A percentile compares a stretch with the other conserved stretches of the same genome.
Conservation (phyloP, 1,284 basidiomycete genomes). For the Cryptococcus sp. region DNA sequence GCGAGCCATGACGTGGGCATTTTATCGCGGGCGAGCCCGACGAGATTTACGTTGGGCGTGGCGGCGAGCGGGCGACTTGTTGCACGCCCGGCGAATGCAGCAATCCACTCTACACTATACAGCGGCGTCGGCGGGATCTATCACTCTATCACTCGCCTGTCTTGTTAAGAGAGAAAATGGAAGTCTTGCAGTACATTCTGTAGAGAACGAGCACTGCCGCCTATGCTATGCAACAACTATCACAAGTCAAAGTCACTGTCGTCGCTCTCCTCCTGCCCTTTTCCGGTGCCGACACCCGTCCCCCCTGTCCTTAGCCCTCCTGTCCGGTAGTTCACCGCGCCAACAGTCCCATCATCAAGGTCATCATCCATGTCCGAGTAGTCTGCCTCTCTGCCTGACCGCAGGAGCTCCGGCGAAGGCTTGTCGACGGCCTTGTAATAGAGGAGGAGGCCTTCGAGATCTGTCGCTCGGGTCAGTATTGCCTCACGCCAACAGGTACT, state of each 20-base stretch:
- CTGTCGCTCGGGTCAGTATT: conserved; percentile 16
- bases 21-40: too few relatives aligned
- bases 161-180: background rate
- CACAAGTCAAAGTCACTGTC: conserved; percentile 48
- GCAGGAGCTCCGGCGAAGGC: conserved; percentile 32
- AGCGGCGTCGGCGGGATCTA: too few relatives aligned
- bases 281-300: conserved; percentile 20
- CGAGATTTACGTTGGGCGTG: too few relatives aligned
- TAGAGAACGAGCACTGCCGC: background rate
- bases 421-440: conserved; percentile 41
- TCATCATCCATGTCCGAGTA: conserved; percentile 29
- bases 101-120: too few relatives aligned
- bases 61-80: too few relatives aligned
- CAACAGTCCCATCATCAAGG: conserved; percentile 26
- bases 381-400: conserved; percentile 6
- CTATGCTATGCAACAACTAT: background rate
- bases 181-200: background rate
- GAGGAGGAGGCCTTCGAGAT: conserved; percentile 44
- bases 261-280: conserved; percentile 28
- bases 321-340: conserved; percentile 31
- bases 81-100: too few relatives aligned
- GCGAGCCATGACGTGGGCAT: too few relatives aligned
- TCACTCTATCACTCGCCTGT: too few relatives aligned
- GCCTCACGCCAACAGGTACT: background rate
- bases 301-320: conserved; percentile 37